Conservation (phyloP, 108 stramenopile species). For the Phaeodactylum tricornutum region DNA sequence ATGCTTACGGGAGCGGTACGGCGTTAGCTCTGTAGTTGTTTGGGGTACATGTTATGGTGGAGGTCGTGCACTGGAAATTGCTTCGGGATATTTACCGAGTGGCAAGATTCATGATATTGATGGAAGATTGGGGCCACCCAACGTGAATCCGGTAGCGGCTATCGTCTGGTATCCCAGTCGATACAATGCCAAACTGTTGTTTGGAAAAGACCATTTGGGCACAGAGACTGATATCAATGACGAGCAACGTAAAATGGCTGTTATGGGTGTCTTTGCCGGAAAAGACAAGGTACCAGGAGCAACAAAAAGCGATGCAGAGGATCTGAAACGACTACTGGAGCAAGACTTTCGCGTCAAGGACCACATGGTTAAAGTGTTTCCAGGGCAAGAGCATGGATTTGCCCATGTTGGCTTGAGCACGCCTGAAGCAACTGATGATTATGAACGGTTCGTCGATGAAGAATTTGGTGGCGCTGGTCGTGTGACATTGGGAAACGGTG, state of each 20-base stretch:
- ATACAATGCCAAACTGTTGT: constrained; percentile 52
- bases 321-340: constrained; percentile 44
- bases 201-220: constrained; percentile 28
- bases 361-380: constrained; percentile 78
- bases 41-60: constrained; percentile 85
- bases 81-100: constrained; percentile 50
- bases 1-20: constrained; percentile 62
- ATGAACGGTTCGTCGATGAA: constrained; percentile 48
- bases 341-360: constrained; percentile 63
- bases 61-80: constrained; percentile 72
- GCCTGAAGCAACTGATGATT: constrained; percentile 2
- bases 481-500: constrained; percentile 23
- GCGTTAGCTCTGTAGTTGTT: constrained; percentile 57
- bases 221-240: constrained; percentile 1
- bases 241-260: constrained; percentile 35
- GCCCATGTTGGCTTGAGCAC: constrained; percentile 37
- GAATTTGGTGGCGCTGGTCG: constrained; percentile 57
- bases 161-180: constrained; percentile 84
- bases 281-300: constrained; percentile 57
- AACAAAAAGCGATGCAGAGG: constrained; percentile 51
- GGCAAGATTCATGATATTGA: constrained; percentile 55
- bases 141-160: constrained; percentile 59
- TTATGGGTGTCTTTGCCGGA: constrained; percentile 75
- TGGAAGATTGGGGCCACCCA: constrained; percentile 43
- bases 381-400: constrained; percentile 71